Conservation (phyloP, 495 filamentous ascomycete genomes). For the Daldinia bambusicola region DNA sequence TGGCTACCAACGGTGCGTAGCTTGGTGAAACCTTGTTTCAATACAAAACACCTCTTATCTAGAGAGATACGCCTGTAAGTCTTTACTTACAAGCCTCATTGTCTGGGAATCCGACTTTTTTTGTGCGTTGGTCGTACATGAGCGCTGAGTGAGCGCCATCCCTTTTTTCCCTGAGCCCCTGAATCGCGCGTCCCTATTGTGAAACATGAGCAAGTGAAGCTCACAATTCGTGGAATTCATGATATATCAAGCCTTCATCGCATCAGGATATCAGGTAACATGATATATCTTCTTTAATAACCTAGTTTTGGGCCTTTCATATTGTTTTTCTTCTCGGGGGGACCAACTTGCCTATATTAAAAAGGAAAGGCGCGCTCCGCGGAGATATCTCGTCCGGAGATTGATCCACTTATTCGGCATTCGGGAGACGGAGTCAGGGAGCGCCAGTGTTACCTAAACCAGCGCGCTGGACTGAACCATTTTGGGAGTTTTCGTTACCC, state of each 20-base stretch:
- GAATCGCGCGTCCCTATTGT: not conserved
- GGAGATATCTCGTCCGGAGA: conserved; percentile 36
- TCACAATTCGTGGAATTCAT: not conserved
- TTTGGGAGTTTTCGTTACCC: conserved; percentile 41
- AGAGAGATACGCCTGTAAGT: not conserved
- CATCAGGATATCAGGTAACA: too few species aligned
- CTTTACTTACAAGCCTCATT: not conserved
- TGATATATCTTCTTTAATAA: not conserved
- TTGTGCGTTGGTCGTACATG: not conserved
- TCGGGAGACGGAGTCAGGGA: conserved; percentile 34
- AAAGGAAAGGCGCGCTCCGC: conserved; percentile 26
- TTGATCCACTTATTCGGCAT: conserved; percentile 36
- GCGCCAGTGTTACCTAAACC: conserved; percentile 19
- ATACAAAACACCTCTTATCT: not conserved
- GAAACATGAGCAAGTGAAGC: not conserved
- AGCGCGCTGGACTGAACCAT: conserved; percentile 24
- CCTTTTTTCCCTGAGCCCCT: not conserved
- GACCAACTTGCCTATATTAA: conserved; percentile 22
- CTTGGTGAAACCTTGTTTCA: not conserved
- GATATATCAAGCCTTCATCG: not conserved
- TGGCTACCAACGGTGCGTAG: not conserved
- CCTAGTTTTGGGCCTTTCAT: not conserved
- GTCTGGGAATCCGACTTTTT: not conserved
- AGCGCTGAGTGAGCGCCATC: not conserved
- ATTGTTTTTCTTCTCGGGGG: not conserved